phyloP scores from a whole-genome alignment of 1,284 basidiomycete genomes.

The Ganoderma sp. region DNA sequence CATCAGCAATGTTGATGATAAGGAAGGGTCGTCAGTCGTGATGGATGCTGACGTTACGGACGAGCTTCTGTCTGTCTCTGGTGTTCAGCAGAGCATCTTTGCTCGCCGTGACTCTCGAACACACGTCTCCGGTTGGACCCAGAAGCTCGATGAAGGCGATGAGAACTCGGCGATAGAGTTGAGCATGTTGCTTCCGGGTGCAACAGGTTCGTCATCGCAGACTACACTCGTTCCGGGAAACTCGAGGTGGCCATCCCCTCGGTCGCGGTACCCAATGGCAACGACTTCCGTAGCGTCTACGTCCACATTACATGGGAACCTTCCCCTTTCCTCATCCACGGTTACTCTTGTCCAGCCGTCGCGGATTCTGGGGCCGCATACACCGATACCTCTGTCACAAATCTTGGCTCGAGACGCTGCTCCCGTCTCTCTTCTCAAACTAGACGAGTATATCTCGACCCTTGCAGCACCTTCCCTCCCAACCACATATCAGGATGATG shows the following conservation, averaged over 20 bases:
- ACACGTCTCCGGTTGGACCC: conserved; percentile 14
- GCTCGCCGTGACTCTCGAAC: conserved; percentile 3
- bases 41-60: conserved; percentile 32
- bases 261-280: neutral
- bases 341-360: conserved; percentile 24
- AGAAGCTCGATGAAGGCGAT: neutral
- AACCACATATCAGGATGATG: conserved; percentile 15
- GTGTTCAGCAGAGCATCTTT: conserved; percentile 15
- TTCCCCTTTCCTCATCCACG: conserved; percentile 19
- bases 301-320: conserved; percentile 9
- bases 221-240: conserved; percentile 1
- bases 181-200: conserved; percentile 14
- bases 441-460: conserved; percentile 61
- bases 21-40: conserved; percentile 3
- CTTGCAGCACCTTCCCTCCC: conserved; percentile 51
- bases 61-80: conserved; percentile 23
- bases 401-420: conserved; percentile 63
- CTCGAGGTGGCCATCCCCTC: conserved; percentile 4
- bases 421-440: conserved; percentile 60
- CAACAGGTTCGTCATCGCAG: conserved; percentile 14
- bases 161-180: conserved; percentile 23
- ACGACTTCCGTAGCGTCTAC: conserved; percentile 11
- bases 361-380: conserved; percentile 40
- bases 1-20: neutral
- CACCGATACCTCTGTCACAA: conserved; percentile 58